Evolutionary conservation across 2,329 filamentous ascomycete genomes (phyloP), one percentile per base, ranked within the genome.

Genomic region (Botryosphaeria dothidea): DNA sequence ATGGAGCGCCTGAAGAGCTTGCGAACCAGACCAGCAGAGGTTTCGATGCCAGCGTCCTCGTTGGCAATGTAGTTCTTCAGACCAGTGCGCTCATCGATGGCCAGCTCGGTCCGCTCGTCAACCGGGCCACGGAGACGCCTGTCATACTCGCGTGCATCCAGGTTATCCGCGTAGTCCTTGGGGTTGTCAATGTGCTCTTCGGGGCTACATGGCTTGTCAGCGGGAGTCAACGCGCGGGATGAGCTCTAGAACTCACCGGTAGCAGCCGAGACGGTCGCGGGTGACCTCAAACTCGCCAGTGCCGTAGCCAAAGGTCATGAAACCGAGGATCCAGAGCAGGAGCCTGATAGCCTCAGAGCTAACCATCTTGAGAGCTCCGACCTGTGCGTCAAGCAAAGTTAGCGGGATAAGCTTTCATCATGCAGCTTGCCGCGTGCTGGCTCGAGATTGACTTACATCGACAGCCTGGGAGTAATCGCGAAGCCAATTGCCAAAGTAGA

Each of bases 401-500:
- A 66, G 60, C 36, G 49, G 41, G 21, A 17, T 21, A 19, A 46
- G n/a, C 5, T 17, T 5, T 41, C 52, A 19, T 13, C 27, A 27
- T 36, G 27, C 38, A 66, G 64, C 63, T 23, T 2, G 21, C 15
- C 13, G 36, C 15, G 3, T n/a, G 23, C 36, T 43, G 17, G 5
- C 13, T 25, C 21, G 38, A 41, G 36, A 41, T 13, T 36, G n/a
- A 68, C 70, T 54, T 65, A 71, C 92, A 77, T 97, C 93, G 71
- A 97, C 91, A 67, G 93, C 93, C 79, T 97, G 93, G 62, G 91
- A 95, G 79, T 97, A 97, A 79, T 97, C 93, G 64, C 88, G 87
- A 36, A 97, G 86, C 93, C 93, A 97, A 82, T 97, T 97, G 69
- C 93, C 93, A 81, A 97, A 97, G 82, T 97, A 97, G 68, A 96